Base-by-base conservation (phyloP, 2,329 filamentous ascomycete species). In the Epicoccum sorghinum region DNA sequence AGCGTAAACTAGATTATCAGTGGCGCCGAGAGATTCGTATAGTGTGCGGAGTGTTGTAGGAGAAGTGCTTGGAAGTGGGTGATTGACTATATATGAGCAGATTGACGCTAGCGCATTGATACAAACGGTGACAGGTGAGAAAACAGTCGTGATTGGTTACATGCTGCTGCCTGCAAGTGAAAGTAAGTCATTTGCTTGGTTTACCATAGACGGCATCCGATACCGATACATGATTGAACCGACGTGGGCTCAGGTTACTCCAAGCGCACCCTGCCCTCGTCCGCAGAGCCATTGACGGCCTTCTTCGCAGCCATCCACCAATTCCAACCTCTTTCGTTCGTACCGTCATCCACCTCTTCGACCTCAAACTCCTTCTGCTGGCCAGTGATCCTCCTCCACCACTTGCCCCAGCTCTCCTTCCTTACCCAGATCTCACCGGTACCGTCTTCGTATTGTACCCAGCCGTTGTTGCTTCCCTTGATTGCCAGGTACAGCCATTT, bases 341-440 rank as follows among this genome's bases (percentile, higher is more conserved):
- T 67, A 10, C 68, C 68, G 12, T 57, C 65, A 59, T 70, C 65
- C 9, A 73, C 47, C 38, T 66, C 66, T 32, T 68, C 41, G 27
- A 62, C 41, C 29, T 72, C 68, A 18, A 61, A 61, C 39, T 69
- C 68, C 36, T 52, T 66, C 25, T 54, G 48, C 25, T 57, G 47
- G 1, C 66, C 66, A 4, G 41, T 64, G 5, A 65, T 9, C 25
- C 64, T 63, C 30, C 64, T 61, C 69, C 66, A 69, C 70, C 69
- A 71, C 29, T 25, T 47, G 1, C 59, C 61, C 68, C 67, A 72
- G n/a, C 60, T 57, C n/a, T 67, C 66, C 23, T 42, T 66, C 29
- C 73, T 64, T 0, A 70, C 66, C 72, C 72, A 74, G 2, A 71
- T 53, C 9, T 64, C 70, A 1, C 59, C 62, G 0, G 48, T 63